Base-by-base conservation (phyloP, 208 protist species). In the Trypanosoma congolense region DNA sequence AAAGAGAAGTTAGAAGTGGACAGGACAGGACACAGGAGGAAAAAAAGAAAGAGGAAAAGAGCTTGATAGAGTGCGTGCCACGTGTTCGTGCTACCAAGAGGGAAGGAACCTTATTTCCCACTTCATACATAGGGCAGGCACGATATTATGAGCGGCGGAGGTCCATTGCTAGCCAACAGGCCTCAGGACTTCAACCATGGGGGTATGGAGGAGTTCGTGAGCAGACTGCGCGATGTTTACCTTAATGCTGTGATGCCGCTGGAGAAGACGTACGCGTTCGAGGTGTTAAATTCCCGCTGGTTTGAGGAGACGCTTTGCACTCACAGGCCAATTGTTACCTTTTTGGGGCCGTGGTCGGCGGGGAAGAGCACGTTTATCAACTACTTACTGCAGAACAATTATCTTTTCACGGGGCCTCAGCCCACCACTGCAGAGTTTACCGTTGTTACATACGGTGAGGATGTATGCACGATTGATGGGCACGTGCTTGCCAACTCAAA, bases 281-380 rank as follows among this genome's bases (percentile, higher is more conserved):
- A 85, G 21, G 45, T 70, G 3, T 75, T 91, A 35, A 45, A 53
- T 25, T 77, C 83, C 1, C 67, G 62, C 35, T 78, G 70, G 68
- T 91, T 83, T 62, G 73, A 84, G 36, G 79, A 87, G 28, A 75
- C 73, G 9, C 76, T 91, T 29, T 51, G 70, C 25, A 80, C 79
- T 63, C 56, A 77, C 53, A 72, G 70, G 10, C 83, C 83, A 9
- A 78, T 82, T 53, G 56, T 91, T 52, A 82, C 70, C 2, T 68
- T 91, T 40, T 86, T 91, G 44, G 83, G 83, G 0, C 83, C 83
- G 14, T 91, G 79, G 79, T 91, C 83, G 4, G 44, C 79, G 14
- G 83, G 83, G 48, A 91, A 91, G 61, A 79, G 70, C 25, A 83
- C 75, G 14, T 91, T 91, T 61, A 91, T 91, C 56, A 91, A 91